Evolutionary conservation across 371 early-diverging fungal genomes (phyloP), one percentile per base, ranked within the genome.

Genomic region (Mucor racemosus): DNA sequence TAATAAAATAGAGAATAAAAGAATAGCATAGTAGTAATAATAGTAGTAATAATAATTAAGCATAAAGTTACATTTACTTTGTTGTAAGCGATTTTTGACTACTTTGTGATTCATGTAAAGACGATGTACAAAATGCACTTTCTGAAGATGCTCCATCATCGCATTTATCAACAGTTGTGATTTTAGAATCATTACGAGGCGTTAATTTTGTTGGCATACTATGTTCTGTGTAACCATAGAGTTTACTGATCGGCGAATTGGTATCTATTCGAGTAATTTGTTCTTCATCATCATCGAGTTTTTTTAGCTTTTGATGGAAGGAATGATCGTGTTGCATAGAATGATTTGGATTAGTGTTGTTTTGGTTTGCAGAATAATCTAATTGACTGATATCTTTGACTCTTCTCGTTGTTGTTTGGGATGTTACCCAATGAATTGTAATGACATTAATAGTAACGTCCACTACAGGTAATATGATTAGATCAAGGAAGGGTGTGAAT

Each of bases 381-480:
- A 36, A 9, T n/a, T 60, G 14, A 33, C 41, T 41, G 13, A 17
- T 19, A 5, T 62, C 50, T 5, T 34, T 36, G 4, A 33, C 21
- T 42, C 34, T 56, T 40, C 34, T n/a, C 15, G n/a, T 5, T 31
- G 44, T 13, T 0, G 46, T 17, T 41, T 59, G 59, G 9, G 65
- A 33, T n/a, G 65, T 64, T 62, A 85, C 85, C 86, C 86, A 86
- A 55, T 87, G 87, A 58, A 87, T 77, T 1, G 84, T 77, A n/a
- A 82, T 65, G 0, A 82, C 81, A 62, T 85, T 87, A 59, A 85
- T 72, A 0, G 86, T 85, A 33, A 87, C 86, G 73, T 87, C 86
- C n/a, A 85, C 63, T 17, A 15, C 4, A 19, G 15, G 9, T 46
- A 7, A 19, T 10, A 1, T 48, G 0, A 48, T 48, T 48, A 48